Conservation (phyloP, 2,329 filamentous ascomycete genomes). For the Epichloe sp. region DNA sequence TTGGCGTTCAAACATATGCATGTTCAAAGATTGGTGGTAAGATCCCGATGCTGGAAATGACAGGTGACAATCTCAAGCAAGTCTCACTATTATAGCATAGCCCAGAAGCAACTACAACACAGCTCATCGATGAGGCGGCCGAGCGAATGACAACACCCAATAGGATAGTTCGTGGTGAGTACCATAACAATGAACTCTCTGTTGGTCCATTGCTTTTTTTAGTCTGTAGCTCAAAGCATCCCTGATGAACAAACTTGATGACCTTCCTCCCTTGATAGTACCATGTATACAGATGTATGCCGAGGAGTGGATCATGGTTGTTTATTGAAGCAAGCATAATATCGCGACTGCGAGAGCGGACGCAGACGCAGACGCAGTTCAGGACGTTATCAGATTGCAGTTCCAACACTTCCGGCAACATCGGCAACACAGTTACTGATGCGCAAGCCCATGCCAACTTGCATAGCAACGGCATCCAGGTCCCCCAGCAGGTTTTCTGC, state of each 20-base stretch:
- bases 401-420: neutral
- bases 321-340: neutral
- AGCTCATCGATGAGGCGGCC: neutral
- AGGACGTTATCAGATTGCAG: neutral
- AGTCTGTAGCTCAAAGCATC: too few relatives aligned
- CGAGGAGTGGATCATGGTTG: too few relatives aligned
- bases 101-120: neutral
- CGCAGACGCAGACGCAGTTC: neutral
- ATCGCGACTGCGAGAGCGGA: neutral
- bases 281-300: too few relatives aligned
- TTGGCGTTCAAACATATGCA: neutral
- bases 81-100: neutral
- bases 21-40: neutral
- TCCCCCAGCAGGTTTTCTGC: neutral
- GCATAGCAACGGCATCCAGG: neutral
- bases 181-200: too few relatives aligned
- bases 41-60: neutral
- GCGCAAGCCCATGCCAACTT: neutral
- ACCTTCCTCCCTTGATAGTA: too few relatives aligned
- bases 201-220: too few relatives aligned
- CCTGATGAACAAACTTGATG: too few relatives aligned
- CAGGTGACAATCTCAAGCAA: neutral
- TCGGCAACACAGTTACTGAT: neutral
- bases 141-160: too few relatives aligned
- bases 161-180: too few relatives aligned